Evolutionary conservation across 2,329 filamentous ascomycete genomes (phyloP), one percentile per base, ranked within the genome.

Genomic region (Colletotrichum phormii): DNA sequence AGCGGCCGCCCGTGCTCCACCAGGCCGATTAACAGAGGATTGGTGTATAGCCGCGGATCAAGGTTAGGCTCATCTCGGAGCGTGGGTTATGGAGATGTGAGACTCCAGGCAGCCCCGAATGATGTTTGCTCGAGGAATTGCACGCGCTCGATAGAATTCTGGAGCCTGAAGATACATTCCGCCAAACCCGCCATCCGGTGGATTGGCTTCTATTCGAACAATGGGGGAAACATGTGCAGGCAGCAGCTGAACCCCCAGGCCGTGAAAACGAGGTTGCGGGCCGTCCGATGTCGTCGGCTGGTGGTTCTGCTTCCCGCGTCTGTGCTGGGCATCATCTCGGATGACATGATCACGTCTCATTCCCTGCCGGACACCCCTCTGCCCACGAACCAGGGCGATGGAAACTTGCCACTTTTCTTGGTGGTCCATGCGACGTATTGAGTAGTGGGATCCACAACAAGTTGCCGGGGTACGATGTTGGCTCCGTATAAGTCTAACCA

Each of bases 331-430:
- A 49, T 67, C 35, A 53, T 66, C 29, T 49, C 37, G 15, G n/a
- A 58, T 57, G 57, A 33, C 57, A 57, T 49, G 64, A 55, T 58
- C 69, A 55, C 29, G 51, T 29, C 51, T 22, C 37, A 31, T n/a
- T 49, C 18, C 42, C 33, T 51, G 59, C 59, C 31, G 31, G 24
- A 57, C 33, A 55, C 11, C 53, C 29, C 18, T 70, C n/a, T 72
- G 70, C 60, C 70, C 71, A 37, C 55, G 54, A 73, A 73, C 71
- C 71, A 71, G 66, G 71, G 66, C 66, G 49, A 65, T 29, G 71
- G 71, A 55, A 64, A 35, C 15, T 60, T 55, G 61, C 24, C 61
- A 65, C 26, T 42, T 29, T 35, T 60, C 26, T 42, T 29, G 65
- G 58, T n/a, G 64, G 65, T 29, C 68, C 57, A 71, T 67, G 55